Conservation (phyloP, 495 filamentous ascomycete genomes). For the Cudoniella acicularis region DNA sequence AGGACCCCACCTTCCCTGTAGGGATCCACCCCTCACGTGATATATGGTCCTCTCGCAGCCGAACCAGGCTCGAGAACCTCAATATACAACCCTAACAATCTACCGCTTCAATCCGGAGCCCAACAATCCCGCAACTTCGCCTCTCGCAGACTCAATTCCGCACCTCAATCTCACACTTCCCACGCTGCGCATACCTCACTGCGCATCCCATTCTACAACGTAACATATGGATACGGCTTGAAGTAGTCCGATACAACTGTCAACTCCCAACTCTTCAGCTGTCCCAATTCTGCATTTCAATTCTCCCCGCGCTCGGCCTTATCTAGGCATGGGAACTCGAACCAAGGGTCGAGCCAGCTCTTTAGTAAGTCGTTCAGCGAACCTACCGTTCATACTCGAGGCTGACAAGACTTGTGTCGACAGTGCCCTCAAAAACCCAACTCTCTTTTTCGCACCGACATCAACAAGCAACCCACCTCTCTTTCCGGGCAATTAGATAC, state of each 20-base stretch:
- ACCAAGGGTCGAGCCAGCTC: background rate
- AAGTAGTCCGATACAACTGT: background rate
- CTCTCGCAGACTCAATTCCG: background rate
- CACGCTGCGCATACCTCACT: background rate
- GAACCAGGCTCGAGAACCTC: background rate
- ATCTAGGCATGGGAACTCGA: background rate
- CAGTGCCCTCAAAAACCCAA: background rate
- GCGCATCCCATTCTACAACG: background rate
- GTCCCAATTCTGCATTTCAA: background rate
- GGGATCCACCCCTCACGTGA: background rate
- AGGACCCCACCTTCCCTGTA: background rate
- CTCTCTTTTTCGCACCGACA: too few relatives aligned
- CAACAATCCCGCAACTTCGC: background rate
- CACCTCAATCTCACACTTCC: background rate
- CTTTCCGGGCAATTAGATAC: too few relatives aligned
- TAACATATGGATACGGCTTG: background rate
- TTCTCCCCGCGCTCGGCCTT: background rate
- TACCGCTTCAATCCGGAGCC: background rate
- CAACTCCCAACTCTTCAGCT: background rate
- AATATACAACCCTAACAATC: background rate
- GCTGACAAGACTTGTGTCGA: background rate
- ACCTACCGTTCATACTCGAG: background rate
- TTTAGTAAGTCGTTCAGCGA: background rate
- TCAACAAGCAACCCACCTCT: too few relatives aligned
- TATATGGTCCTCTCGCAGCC: background rate